These are phyloP conservation scores for Hygrocybe punicea DNA, from an alignment of 768 basidiomycete species.

Conservation along the genomic window DNA sequence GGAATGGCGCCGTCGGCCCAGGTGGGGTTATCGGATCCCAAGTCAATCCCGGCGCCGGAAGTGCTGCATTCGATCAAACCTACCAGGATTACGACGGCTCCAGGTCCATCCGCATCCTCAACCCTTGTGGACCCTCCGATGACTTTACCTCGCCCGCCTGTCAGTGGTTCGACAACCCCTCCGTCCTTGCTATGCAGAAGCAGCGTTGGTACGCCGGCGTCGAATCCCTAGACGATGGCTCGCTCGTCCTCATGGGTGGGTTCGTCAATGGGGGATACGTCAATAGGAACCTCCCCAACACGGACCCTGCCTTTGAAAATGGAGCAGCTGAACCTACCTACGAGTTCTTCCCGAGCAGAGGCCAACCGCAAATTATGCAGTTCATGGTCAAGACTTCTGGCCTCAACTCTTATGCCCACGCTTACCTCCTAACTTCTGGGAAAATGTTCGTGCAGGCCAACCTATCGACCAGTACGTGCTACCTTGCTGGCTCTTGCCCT, in stretches of 20 bases:
- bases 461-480: constrained; percentile 61
- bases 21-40: constrained; percentile 59
- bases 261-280: constrained; percentile 77
- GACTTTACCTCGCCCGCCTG: constrained; percentile 51
- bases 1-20: constrained; percentile 72
- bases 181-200: constrained; percentile 60
- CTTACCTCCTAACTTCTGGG: constrained; percentile 72
- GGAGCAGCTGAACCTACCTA: constrained; percentile 78
- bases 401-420: constrained; percentile 72
- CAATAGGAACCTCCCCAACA: constrained; percentile 70
- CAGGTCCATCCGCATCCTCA: constrained; percentile 75
- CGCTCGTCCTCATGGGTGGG: constrained; percentile 76
- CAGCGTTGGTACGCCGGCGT: constrained; percentile 77
- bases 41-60: constrained; percentile 41
- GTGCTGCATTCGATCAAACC: constrained; percentile 56
- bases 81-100: constrained; percentile 83
- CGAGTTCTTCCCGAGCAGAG: constrained; percentile 74
- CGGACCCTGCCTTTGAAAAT: constrained; percentile 58
- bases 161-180: constrained; percentile 69
- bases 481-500: too few relatives aligned
- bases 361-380: constrained; percentile 49
- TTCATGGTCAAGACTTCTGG: constrained; percentile 74
- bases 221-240: constrained; percentile 73
- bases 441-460: constrained; percentile 83
- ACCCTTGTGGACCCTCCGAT: constrained; percentile 59